Base-by-base conservation (phyloP, 257 asterid species). In the Fraxinus quadrangulata region DNA sequence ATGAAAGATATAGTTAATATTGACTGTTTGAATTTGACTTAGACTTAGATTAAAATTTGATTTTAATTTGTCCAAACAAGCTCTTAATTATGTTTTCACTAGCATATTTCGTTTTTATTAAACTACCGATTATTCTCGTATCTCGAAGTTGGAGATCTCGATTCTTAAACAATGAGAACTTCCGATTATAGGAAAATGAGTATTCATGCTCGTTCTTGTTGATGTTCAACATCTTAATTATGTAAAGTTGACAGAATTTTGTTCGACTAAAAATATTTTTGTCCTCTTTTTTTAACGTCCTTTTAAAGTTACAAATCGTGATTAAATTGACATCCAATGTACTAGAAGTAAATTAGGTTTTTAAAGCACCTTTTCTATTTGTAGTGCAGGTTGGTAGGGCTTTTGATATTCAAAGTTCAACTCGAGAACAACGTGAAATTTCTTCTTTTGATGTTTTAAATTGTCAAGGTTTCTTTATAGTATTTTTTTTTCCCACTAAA, bases 401-500 rank as follows among this genome's bases (percentile, higher is more conserved):
- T 63, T 63, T 63, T 63, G 69, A 63, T 63, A 2, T 26, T 63
- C 69, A 63, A 26, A 63, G 69, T 24, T 7, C 69, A 63, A 63
- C 69, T 63, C 69, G 26, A 23, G 69, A 24, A 63, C 69, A 63
- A 63, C 69, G 19, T 63, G 69, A 24, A 63, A 10, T 11, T 24
- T 63, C 69, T 63, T 63, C 33, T 26, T 23, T 24, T 26, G 16
- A 63, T n/a, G 4, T 56, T 19, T 56, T 56, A 19, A 17, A 5
- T 56, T 56, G 12, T 6, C 21, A 4, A 6, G 26, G 23, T 56
- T 17, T 54, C 23, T 23, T 8, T 61, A 8, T n/a, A n/a, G 31
- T 23, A 11, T 21, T 23, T 61, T 61, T 56, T 56, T 23, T 23
- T 9, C 13, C 11, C 7, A 1, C 7, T n/a, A 6, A 59, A 23